phyloP scores from a whole-genome alignment of 2,329 filamentous ascomycete species.

The Emericellopsis atlantica region DNA sequence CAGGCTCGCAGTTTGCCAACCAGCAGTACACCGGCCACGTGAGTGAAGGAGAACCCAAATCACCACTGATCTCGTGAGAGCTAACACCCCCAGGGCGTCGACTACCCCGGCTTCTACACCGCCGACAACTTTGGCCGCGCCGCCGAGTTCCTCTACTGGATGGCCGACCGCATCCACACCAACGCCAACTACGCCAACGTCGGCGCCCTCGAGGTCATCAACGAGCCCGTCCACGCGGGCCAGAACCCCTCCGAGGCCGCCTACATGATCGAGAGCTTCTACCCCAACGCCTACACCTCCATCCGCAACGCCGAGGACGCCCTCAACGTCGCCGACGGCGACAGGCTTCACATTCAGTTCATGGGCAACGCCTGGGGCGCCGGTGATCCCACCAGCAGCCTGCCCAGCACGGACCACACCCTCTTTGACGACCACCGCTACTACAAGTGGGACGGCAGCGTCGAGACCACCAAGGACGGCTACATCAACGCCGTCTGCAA shows the following conservation, averaged over 20 bases:
- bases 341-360: conserved; percentile 37
- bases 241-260: conserved; percentile 1
- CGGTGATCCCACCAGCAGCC: conserved; percentile 33
- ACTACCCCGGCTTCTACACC: conserved; percentile 35
- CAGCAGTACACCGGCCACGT: conserved; percentile 27
- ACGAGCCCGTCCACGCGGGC: conserved; percentile 29
- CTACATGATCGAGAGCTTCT: conserved; percentile 2
- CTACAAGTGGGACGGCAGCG: conserved; percentile 33
- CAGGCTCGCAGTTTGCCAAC: conserved; percentile 26
- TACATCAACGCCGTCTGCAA: conserved; percentile 39
- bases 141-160: conserved; percentile 38
- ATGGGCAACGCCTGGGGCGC: conserved; percentile 36
- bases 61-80: too few relatives aligned
- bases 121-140: conserved; percentile 43
- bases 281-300: neutral
- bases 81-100: neutral
- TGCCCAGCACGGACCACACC: conserved; percentile 27
- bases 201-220: conserved; percentile 45
- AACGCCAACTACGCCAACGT: conserved; percentile 36
- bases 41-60: too few relatives aligned
- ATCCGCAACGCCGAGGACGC: conserved; percentile 35
- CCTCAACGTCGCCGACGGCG: conserved; percentile 23
- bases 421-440: conserved; percentile 49
- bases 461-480: conserved; percentile 16
- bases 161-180: conserved; percentile 36